Percentiles rank a stretch among this genome's conserved stretches.
These are phyloP conservation scores for Psilocybe mexicana DNA, from an alignment of 1,284 basidiomycete species.

Conservation along the genomic window DNA sequence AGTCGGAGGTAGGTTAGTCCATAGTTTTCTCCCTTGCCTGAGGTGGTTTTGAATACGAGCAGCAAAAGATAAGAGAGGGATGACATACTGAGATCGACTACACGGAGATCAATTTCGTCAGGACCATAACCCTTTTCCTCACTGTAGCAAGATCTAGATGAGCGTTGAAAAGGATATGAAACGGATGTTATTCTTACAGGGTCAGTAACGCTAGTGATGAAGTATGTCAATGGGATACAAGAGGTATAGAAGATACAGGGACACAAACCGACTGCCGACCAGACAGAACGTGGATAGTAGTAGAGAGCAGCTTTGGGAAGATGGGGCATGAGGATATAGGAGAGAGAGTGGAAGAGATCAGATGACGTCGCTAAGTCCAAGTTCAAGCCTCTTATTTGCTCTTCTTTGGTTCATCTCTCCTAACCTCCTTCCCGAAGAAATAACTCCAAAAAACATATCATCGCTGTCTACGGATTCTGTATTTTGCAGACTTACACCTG, in stretches of 20 bases:
- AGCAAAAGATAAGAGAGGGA: not conserved
- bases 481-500: too few relatives aligned
- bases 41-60: conserved; percentile 4
- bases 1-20: conserved; percentile 68
- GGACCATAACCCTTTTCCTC: conserved; percentile 73
- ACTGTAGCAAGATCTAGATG: conserved; percentile 33
- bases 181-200: conserved; percentile 39
- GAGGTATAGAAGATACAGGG: not conserved
- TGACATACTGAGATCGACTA: conserved; percentile 58
- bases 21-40: conserved; percentile 71
- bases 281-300: conserved; percentile 55
- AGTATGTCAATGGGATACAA: conserved; percentile 1
- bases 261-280: conserved; percentile 61
- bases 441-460: too few relatives aligned
- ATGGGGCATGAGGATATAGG: conserved; percentile 27
- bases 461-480: too few relatives aligned
- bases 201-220: conserved; percentile 43
- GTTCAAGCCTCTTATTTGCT: conserved; percentile 18
- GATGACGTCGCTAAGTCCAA: conserved; percentile 22
- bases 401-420: conserved; percentile 17
- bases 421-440: not conserved
- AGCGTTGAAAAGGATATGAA: not conserved
- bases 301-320: conserved; percentile 64
- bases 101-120: conserved; percentile 64
- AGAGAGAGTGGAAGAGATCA: conserved; percentile 9